Evolutionary conservation across 495 filamentous ascomycete genomes (phyloP), one percentile per base, ranked within the genome.

Genomic region (Talaromyces liani): DNA sequence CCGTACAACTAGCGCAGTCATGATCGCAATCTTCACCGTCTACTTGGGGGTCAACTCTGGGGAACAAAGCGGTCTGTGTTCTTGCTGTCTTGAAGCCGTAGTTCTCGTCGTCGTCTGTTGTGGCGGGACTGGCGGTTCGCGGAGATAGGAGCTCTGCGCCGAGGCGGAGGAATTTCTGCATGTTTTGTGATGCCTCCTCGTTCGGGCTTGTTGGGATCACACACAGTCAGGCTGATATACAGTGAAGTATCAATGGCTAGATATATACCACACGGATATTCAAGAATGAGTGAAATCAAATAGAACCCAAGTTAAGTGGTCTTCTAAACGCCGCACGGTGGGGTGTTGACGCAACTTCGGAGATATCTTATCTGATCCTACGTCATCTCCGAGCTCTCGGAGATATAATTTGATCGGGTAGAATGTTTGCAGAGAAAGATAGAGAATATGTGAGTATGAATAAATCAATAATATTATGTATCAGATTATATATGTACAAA

Each of bases 11-110:
- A n/a, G 84, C 85, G 76, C 94, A 98, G 75, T 98, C 94, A 71
- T 88, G 90, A 53, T 88, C 79, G 73, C 94, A 98, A 54, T 93
- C 93, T 39, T 94, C 91, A 49, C 90, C 92, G 72, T 97, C 94
- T n/a, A 88, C 73, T 0, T 80, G 82, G 2, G 87, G 83, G 65
- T 88, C 80, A 6, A 89, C 88, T 31, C 82, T 80, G 2, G 67
- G 61, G 39, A 82, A 80, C 10, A 79, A 74, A 45, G 66, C 64
- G n/a, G 75, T 75, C 1, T 65, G 70, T 22, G 74, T 72, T 2
- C 79, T 60, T 41, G 73, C 69, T 6, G 70, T 77, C 39, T 70
- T 66, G 70, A 81, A 83, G 31, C 79, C 78, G 61, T 70, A 66
- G 9, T 67, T 68, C 22, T 67, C 64, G 60, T 70, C 69, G 9